A percentile compares a stretch with the other conserved stretches of the same genome.
These are phyloP conservation scores for Carpinus fangiana DNA, from an alignment of 306 rosid species.

Conservation along the genomic window DNA sequence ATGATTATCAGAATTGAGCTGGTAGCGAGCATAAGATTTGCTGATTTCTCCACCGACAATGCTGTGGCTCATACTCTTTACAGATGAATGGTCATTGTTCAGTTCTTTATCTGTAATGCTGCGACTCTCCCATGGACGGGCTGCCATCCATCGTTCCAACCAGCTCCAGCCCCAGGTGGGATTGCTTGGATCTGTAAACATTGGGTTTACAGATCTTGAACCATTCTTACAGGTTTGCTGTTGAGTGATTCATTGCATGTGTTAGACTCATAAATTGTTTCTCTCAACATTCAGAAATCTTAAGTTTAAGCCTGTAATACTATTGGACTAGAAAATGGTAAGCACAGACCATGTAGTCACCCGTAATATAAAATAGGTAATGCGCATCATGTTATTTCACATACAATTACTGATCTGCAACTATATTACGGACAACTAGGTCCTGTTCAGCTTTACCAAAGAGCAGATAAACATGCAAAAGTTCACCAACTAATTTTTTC, in stretches of 20 bases:
- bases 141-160: constrained; percentile 98
- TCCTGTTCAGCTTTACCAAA: background rate
- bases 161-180: constrained; percentile 99
- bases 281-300: constrained; percentile 27
- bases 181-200: constrained; percentile 95
- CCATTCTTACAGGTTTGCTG: constrained; percentile 87
- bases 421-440: background rate
- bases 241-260: constrained; percentile 4
- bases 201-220: constrained; percentile 66
- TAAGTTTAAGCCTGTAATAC: background rate
- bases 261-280: constrained; percentile 22
- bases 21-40: constrained; percentile 87
- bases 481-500: background rate
- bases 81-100: constrained; percentile 56
- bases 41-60: constrained; percentile 76
- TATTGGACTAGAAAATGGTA: background rate
- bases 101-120: constrained; percentile 54
- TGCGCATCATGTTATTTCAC: background rate
- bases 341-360: background rate
- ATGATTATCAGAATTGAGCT: constrained; percentile 71
- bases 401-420: background rate
- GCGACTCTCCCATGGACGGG: constrained; percentile 69
- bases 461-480: background rate
- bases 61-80: constrained; percentile 54
- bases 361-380: background rate